Evolutionary conservation across 371 early-diverging fungal genomes (phyloP).

Genomic region (Blakeslea trispora): DNA sequence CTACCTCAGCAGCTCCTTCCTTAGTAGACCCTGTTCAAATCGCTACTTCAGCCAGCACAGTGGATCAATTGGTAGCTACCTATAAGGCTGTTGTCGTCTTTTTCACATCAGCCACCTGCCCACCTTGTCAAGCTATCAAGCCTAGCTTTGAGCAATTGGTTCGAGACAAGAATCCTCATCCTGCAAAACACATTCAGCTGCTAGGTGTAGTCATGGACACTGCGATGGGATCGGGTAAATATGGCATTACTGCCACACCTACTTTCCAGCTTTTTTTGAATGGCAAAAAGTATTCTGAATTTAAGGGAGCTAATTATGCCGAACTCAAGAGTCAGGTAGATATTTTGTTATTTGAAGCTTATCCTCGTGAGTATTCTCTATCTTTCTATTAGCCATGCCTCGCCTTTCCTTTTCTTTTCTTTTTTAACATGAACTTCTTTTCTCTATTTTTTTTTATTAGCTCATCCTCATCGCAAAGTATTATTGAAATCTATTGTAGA

Average conservation of each 20-base stretch:
- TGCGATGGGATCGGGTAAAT: constrained; percentile 53
- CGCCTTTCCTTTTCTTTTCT: too few relatives aligned
- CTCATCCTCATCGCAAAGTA: constrained; percentile 66
- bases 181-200: constrained; percentile 33
- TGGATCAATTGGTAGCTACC: constrained; percentile 38
- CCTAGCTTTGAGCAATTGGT: constrained; percentile 70
- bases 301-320: constrained; percentile 67
- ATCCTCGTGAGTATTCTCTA: constrained; percentile 59
- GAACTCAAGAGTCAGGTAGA: constrained; percentile 67
- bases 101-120: constrained; percentile 74
- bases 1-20: constrained; percentile 40
- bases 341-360: constrained; percentile 63
- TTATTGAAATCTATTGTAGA: constrained; percentile 37
- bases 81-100: constrained; percentile 68
- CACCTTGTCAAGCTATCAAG: constrained; percentile 72
- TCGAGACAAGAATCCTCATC: constrained; percentile 40
- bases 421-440: too few relatives aligned
- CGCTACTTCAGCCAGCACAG: constrained; percentile 35
- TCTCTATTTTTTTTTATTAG: too few relatives aligned
- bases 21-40: constrained; percentile 25
- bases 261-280: constrained; percentile 69
- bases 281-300: constrained; percentile 60
- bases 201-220: constrained; percentile 71
- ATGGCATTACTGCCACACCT: constrained; percentile 66
- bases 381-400: too few relatives aligned